Evolutionary conservation across 2,329 filamentous ascomycete genomes (phyloP).

Genomic region (Xylaria sp.): DNA sequence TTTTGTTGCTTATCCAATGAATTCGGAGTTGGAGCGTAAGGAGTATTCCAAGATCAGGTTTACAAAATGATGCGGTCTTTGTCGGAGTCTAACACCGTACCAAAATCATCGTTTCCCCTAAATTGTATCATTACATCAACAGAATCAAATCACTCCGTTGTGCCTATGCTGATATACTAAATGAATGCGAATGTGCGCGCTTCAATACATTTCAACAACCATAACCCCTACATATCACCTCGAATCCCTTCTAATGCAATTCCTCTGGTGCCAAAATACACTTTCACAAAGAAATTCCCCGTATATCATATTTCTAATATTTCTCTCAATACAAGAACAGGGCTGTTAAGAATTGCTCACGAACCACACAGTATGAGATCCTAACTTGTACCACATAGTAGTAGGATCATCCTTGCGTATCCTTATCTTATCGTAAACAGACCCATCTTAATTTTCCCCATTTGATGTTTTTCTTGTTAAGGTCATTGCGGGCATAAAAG

Average conservation of each 20-base stretch:
- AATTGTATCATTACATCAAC: slow-evolving; percentile 30
- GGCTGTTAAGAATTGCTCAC: background rate
- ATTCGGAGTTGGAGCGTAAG: slow-evolving; percentile 24
- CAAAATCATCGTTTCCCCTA: background rate
- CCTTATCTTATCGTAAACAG: slow-evolving; percentile 13
- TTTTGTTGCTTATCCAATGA: background rate
- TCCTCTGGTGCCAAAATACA: background rate
- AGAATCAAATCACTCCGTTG: background rate
- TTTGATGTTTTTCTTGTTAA: slow-evolving; percentile 11
- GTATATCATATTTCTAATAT: too few relatives aligned
- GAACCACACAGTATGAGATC: background rate
- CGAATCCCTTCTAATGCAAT: background rate
- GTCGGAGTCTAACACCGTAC: background rate
- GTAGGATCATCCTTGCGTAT: slow-evolving; percentile 1
- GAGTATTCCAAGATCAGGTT: slow-evolving; percentile 15
- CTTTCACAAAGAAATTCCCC: background rate
- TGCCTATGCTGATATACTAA: background rate
- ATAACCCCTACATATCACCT: too few relatives aligned
- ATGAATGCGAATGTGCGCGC: background rate
- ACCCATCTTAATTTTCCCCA: slow-evolving; percentile 22
- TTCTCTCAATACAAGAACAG: too few relatives aligned
- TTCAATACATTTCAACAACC: background rate
- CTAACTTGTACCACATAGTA: background rate
- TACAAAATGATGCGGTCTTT: slow-evolving; percentile 6
- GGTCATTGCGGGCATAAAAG: background rate